These are phyloP conservation scores for Pulveroboletus sp. DNA, from an alignment of 768 basidiomycete genomes.

Conservation along the genomic window DNA sequence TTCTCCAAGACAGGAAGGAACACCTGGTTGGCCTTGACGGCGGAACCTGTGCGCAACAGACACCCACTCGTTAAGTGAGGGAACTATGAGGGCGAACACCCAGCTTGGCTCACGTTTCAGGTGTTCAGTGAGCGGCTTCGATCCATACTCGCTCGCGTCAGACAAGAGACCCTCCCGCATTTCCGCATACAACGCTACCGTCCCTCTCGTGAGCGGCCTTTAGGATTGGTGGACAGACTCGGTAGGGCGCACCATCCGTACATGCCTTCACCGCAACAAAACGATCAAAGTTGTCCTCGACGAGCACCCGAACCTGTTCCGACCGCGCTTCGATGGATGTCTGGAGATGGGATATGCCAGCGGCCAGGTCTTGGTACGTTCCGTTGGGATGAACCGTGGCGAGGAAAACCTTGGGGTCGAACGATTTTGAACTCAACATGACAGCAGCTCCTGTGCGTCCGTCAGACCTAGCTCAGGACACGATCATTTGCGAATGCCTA, in stretches of 20 bases:
- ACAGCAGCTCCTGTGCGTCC: slow-evolving; percentile 65
- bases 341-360: slow-evolving; percentile 72
- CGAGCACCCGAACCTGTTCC: slow-evolving; percentile 90
- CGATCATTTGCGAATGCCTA: slow-evolving; percentile 27
- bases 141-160: slow-evolving; percentile 75
- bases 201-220: slow-evolving; percentile 2
- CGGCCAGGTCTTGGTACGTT: slow-evolving; percentile 85
- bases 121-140: slow-evolving; percentile 77
- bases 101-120: slow-evolving; percentile 64
- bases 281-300: slow-evolving; percentile 97
- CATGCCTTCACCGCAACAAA: slow-evolving; percentile 97
- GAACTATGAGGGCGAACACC: too few relatives aligned
- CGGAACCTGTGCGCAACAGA: slow-evolving; percentile 56
- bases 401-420: slow-evolving; percentile 93
- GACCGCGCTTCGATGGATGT: slow-evolving; percentile 86
- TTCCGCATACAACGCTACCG: slow-evolving; percentile 83
- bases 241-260: slow-evolving; percentile 73
- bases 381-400: slow-evolving; percentile 92
- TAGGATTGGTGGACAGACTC: neutral
- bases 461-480: slow-evolving; percentile 10
- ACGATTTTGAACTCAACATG: slow-evolving; percentile 87
- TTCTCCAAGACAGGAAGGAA: slow-evolving; percentile 97
- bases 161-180: slow-evolving; percentile 90
- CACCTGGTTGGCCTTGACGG: slow-evolving; percentile 90
- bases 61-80: slow-evolving; percentile 4